Evolutionary conservation across 2,329 filamentous ascomycete genomes (phyloP).

Genomic region (Cladorrhinum sp.): DNA sequence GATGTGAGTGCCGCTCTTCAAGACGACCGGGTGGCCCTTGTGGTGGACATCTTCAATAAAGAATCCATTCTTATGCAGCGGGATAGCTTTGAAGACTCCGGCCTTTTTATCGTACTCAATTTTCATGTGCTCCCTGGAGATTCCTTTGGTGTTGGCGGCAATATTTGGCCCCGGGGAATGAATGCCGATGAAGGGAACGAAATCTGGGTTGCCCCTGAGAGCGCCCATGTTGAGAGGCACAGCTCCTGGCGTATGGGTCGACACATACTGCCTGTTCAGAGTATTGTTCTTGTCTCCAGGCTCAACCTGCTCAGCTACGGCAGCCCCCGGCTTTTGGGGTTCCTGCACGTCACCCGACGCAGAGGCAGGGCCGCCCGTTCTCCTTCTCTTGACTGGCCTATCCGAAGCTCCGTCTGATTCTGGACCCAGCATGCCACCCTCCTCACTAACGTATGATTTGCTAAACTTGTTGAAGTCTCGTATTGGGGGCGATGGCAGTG

Average conservation of each 20-base stretch:
- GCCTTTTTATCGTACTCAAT: slow-evolving; percentile 66
- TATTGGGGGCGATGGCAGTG: slow-evolving; percentile 43
- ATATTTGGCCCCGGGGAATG: slow-evolving; percentile 65
- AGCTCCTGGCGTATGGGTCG: slow-evolving; percentile 57
- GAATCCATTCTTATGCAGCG: slow-evolving; percentile 63
- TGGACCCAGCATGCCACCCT: slow-evolving; percentile 65
- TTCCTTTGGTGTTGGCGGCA: slow-evolving; percentile 63
- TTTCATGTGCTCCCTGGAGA: slow-evolving; percentile 70
- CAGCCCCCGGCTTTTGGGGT: slow-evolving; percentile 12
- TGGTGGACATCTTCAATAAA: slow-evolving; percentile 62
- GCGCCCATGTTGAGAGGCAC: slow-evolving; percentile 58
- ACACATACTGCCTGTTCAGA: slow-evolving; percentile 58
- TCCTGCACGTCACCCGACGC: slow-evolving; percentile 21
- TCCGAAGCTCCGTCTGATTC: slow-evolving; percentile 51
- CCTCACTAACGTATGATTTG: slow-evolving; percentile 66
- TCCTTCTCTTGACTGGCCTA: slow-evolving; percentile 47
- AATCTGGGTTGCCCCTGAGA: slow-evolving; percentile 58
- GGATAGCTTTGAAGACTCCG: slow-evolving; percentile 62
- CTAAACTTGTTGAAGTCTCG: slow-evolving; percentile 54
- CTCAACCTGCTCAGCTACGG: slow-evolving; percentile 20
- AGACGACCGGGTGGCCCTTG: slow-evolving; percentile 51
- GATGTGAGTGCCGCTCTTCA: slow-evolving; percentile 64
- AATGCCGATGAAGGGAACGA: slow-evolving; percentile 66
- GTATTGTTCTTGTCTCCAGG: slow-evolving; percentile 44
- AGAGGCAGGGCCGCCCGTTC: slow-evolving; percentile 39